Percentiles rank a stretch among this genome's conserved stretches.
Conservation (phyloP, 2,329 filamentous ascomycete genomes). For the Raffaelea ambrosiae region DNA sequence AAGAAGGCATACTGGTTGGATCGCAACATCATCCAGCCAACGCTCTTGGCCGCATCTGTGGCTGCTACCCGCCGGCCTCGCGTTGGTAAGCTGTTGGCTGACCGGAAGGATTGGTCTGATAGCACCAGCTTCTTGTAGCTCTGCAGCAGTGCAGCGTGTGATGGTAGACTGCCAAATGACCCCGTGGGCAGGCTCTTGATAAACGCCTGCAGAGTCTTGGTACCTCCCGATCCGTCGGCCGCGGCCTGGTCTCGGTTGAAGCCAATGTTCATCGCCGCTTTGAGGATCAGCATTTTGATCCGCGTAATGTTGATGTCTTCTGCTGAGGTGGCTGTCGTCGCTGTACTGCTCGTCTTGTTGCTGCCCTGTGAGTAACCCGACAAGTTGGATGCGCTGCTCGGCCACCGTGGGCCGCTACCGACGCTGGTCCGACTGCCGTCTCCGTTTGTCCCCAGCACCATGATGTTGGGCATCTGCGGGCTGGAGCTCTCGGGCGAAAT, state of each 20-base stretch:
- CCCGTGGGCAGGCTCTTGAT: conserved; percentile 67
- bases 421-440: conserved; percentile 21
- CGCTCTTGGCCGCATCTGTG: conserved; percentile 70
- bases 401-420: conserved; percentile 48
- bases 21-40: conserved; percentile 64
- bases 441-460: conserved; percentile 67
- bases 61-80: conserved; percentile 54
- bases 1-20: conserved; percentile 69
- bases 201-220: conserved; percentile 59
- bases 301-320: conserved; percentile 73
- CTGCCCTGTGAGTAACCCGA: conserved; percentile 71
- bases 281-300: conserved; percentile 71
- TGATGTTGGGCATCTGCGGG: conserved; percentile 72
- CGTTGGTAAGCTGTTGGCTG: conserved; percentile 43
- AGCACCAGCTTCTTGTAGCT: conserved; percentile 75
- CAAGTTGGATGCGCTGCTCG: conserved; percentile 68
- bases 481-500: conserved; percentile 72
- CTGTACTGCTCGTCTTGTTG: conserved; percentile 59
- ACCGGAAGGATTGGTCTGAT: conserved; percentile 59
- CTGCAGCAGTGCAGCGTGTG: conserved; percentile 63
- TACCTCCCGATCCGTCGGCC: conserved; percentile 33
- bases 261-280: conserved; percentile 78
- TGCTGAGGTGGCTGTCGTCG: conserved; percentile 56
- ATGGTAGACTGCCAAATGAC: conserved; percentile 66
- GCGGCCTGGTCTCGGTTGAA: conserved; percentile 54